These are phyloP conservation scores for Lipomyces mesembrius DNA, from an alignment of 805 yeast species.

Conservation along the genomic window DNA sequence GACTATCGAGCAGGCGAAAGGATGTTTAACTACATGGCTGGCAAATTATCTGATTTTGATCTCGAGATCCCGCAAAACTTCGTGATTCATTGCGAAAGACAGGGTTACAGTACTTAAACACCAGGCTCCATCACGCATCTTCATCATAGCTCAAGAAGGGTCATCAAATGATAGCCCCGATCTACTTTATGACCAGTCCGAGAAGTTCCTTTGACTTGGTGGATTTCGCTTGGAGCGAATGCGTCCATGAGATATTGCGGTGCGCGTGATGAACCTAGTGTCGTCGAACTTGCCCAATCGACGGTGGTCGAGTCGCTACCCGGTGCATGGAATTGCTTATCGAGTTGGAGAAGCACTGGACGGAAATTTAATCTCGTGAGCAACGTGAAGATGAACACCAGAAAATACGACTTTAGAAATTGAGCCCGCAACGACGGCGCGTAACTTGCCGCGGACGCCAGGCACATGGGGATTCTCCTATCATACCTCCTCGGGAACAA, in stretches of 20 bases:
- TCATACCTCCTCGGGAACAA: constrained; percentile 5
- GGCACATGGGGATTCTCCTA: constrained; percentile 29
- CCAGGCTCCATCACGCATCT: constrained; percentile 41
- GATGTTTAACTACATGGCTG: constrained; percentile 44
- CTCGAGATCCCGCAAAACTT: constrained; percentile 36
- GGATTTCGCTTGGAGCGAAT: no score
- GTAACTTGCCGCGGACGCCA: constrained; percentile 8
- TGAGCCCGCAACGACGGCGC: neutral
- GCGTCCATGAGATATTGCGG: no score
- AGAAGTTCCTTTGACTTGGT: constrained; percentile 42
- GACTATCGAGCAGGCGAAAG: constrained; percentile 36
- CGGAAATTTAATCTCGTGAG: no score
- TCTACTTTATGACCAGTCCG: constrained; percentile 27
- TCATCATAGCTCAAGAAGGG: constrained; percentile 10
- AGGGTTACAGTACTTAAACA: constrained; percentile 10
- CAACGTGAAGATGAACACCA: no score
- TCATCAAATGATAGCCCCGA: constrained; percentile 6
- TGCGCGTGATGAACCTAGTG: no score
- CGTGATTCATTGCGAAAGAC: constrained; percentile 21
- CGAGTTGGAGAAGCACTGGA: no score
- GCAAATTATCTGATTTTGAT: constrained; percentile 35
- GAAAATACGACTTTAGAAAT: neutral
- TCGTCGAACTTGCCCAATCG: no score
- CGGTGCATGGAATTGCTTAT: no score
- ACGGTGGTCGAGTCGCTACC: no score